A percentile compares a stretch with the other conserved stretches of the same genome.
Evolutionary conservation across 108 stramenopile species (phyloP).

Genomic region (Cyclotella kingstonii): DNA sequence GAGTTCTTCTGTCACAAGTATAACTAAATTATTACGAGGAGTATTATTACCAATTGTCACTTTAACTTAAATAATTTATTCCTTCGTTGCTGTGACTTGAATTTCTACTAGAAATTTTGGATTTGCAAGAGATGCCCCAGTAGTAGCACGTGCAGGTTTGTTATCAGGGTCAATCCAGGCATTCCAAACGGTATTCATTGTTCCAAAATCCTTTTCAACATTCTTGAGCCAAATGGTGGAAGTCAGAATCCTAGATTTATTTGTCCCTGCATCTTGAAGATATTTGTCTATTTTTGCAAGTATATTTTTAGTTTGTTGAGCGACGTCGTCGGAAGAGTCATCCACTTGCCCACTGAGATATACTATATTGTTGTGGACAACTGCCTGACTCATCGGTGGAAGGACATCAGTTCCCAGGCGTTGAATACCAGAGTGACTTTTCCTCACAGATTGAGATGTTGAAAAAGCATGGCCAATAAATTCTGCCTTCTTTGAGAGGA

Average conservation of each 20-base stretch:
- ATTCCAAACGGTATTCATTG: slow-evolving; percentile 58
- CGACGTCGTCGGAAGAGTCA: slow-evolving; percentile 29
- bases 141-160: slow-evolving; percentile 53
- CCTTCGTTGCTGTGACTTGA: slow-evolving; percentile 49
- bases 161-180: slow-evolving; percentile 51
- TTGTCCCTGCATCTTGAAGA: slow-evolving; percentile 37
- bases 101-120: slow-evolving; percentile 50
- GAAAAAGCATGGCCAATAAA: too few relatives aligned
- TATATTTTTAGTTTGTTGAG: slow-evolving; percentile 27
- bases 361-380: slow-evolving; percentile 43
- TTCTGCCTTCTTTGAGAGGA: too few relatives aligned
- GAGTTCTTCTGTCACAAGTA: slow-evolving; percentile 77
- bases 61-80: too few relatives aligned
- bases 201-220: slow-evolving; percentile 35
- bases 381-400: slow-evolving; percentile 31
- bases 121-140: slow-evolving; percentile 47
- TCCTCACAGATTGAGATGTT: too few relatives aligned
- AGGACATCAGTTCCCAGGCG: slow-evolving; percentile 32
- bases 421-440: slow-evolving; percentile 8
- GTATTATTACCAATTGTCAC: too few relatives aligned
- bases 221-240: slow-evolving; percentile 48
- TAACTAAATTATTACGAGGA: slow-evolving; percentile 18
- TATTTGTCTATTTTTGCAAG: slow-evolving; percentile 40
- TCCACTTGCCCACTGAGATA: slow-evolving; percentile 50
- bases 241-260: slow-evolving; percentile 41